Evolutionary conservation across 2,329 filamentous ascomycete species (phyloP).

Genomic region (Neonectria ditissima): DNA sequence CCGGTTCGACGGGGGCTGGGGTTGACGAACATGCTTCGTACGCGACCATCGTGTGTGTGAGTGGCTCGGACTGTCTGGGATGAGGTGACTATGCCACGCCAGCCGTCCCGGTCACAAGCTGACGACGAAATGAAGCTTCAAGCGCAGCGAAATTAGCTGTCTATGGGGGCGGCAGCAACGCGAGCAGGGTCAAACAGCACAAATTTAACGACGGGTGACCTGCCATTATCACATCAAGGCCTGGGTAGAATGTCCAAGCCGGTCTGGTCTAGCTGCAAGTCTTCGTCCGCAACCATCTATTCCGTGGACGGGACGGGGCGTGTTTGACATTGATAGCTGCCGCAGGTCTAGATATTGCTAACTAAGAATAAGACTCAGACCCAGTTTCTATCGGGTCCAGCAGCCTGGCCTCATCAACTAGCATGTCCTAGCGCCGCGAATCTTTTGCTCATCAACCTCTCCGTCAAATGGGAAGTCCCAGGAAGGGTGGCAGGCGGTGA

Average conservation of each 20-base stretch:
- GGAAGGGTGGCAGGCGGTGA: constrained; percentile 14
- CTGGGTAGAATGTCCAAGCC: constrained; percentile 5
- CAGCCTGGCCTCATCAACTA: constrained; percentile 23
- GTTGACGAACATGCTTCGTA: constrained; percentile 25
- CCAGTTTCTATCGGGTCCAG: constrained; percentile 26
- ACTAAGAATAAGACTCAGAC: constrained; percentile 28
- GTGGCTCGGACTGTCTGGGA: constrained; percentile 29
- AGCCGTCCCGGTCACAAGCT: constrained; percentile 31
- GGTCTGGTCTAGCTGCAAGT: constrained; percentile 27
- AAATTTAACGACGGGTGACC: constrained; percentile 31
- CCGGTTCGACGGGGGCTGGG: constrained; percentile 20
- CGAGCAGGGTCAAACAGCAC: constrained; percentile 23
- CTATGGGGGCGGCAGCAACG: constrained; percentile 15
- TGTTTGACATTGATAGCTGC: constrained; percentile 36
- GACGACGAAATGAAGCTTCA: constrained; percentile 43
- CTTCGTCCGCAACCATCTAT: constrained; percentile 20
- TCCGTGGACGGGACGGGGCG: constrained; percentile 37
- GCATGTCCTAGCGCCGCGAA: constrained; percentile 14
- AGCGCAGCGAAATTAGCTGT: constrained; percentile 44
- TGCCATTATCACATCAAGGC: constrained; percentile 39
- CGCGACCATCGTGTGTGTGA: constrained; percentile 26
- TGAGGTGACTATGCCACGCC: constrained; percentile 38
- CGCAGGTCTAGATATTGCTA: constrained; percentile 22
- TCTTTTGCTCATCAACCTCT: constrained; percentile 18
- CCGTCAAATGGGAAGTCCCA: constrained; percentile 26